A percentile compares a stretch with the other conserved stretches of the same genome.
Conservation (phyloP, 2,329 filamentous ascomycete species). For the Trichothecium sympodiale region DNA sequence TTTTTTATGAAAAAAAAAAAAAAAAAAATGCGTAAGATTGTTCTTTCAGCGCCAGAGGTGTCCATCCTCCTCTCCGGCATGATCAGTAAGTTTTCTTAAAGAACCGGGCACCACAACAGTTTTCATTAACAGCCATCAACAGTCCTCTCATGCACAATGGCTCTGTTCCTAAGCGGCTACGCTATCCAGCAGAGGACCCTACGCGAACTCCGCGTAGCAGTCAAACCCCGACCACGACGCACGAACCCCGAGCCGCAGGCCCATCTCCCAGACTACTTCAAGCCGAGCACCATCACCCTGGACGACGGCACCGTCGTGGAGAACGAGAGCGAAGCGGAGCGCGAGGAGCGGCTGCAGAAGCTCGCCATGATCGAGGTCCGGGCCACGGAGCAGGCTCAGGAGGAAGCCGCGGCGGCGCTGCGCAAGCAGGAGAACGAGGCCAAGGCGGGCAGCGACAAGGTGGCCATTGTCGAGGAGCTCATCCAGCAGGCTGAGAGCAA, state of each 20-base stretch:
- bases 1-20: no score
- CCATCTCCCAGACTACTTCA: slow-evolving; percentile 40
- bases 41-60: slow-evolving; percentile 61
- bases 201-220: slow-evolving; percentile 61
- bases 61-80: slow-evolving; percentile 53
- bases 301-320: slow-evolving; percentile 33
- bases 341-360: slow-evolving; percentile 11
- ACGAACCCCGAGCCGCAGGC: slow-evolving; percentile 31
- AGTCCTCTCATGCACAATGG: slow-evolving; percentile 68
- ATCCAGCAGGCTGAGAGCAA: slow-evolving; percentile 19
- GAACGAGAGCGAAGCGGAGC: slow-evolving; percentile 22
- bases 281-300: slow-evolving; percentile 31
- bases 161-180: slow-evolving; percentile 83
- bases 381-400: slow-evolving; percentile 12
- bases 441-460: slow-evolving; percentile 12
- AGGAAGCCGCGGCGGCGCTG: slow-evolving; percentile 17
- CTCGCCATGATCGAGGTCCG: slow-evolving; percentile 7
- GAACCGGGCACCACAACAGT: no score
- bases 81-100: slow-evolving; percentile 42
- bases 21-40: slow-evolving; percentile 34
- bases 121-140: no score
- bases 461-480: slow-evolving; percentile 20
- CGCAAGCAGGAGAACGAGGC: slow-evolving; percentile 4
- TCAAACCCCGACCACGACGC: slow-evolving; percentile 36
- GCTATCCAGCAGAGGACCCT: slow-evolving; percentile 80